Conservation (phyloP, 2,329 filamentous ascomycete genomes). For the Tolypocladium album region DNA sequence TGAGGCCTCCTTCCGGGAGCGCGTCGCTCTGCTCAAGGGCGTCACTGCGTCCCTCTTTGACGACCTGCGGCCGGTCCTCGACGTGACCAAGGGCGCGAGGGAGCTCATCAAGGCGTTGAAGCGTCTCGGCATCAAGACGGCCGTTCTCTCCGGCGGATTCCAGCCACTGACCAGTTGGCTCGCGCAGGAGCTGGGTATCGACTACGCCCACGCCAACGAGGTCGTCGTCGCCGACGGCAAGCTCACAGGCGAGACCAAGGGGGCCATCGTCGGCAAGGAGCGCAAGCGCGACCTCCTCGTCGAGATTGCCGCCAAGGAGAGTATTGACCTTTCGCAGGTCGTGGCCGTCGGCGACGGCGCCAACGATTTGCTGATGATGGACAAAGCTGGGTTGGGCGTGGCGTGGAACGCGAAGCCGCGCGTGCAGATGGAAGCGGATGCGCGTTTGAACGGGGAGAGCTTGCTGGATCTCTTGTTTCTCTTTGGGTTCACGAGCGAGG, state of each 20-base stretch:
- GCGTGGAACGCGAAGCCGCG: constrained; percentile 78
- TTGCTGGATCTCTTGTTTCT: constrained; percentile 64
- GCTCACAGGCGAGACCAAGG: constrained; percentile 63
- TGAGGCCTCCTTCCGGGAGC: constrained; percentile 67
- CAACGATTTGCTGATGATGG: constrained; percentile 75
- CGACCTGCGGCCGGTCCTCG: constrained; percentile 61
- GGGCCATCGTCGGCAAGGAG: constrained; percentile 65
- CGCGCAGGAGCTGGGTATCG: constrained; percentile 67
- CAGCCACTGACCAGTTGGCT: constrained; percentile 82
- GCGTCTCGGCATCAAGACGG: constrained; percentile 72
- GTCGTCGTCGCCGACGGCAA: constrained; percentile 51
- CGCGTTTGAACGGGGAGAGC: constrained; percentile 59
- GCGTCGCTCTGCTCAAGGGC: constrained; percentile 72
- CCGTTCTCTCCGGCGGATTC: constrained; percentile 88
- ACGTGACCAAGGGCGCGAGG: constrained; percentile 70
- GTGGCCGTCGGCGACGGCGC: constrained; percentile 73
- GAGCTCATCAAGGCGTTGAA: constrained; percentile 67
- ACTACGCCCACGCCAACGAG: constrained; percentile 84
- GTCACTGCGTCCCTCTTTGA: constrained; percentile 72
- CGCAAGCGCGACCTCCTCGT: constrained; percentile 62
- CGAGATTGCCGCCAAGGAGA: constrained; percentile 59
- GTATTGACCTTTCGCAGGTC: constrained; percentile 53
- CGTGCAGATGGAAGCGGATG: constrained; percentile 68
- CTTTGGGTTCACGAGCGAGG: constrained; percentile 59
- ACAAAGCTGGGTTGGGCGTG: constrained; percentile 62